Evolutionary conservation across 2,329 filamentous ascomycete genomes (phyloP).

Genomic region (Trichoderma guizhouense): DNA sequence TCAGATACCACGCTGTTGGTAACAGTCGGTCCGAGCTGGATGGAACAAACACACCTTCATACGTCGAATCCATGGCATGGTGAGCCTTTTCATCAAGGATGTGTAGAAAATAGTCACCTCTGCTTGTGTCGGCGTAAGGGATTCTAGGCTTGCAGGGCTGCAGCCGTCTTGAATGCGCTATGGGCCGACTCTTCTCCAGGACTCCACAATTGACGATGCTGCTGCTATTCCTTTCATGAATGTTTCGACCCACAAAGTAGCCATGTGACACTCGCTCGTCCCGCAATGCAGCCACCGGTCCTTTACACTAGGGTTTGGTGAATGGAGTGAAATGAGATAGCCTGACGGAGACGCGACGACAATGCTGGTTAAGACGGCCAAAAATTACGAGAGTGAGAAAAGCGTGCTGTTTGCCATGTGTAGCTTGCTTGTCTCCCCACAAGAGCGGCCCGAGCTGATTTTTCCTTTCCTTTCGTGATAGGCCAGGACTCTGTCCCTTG

Average conservation of each 20-base stretch:
- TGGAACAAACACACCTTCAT: background rate
- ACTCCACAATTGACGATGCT: background rate
- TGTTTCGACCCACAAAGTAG: background rate
- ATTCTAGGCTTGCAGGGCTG: background rate
- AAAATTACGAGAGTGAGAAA: background rate
- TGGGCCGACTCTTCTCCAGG: background rate
- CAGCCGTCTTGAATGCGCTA: background rate
- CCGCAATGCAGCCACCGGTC: background rate
- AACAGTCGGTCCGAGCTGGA: background rate
- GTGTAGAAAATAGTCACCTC: background rate
- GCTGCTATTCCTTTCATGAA: background rate
- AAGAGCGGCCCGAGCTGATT: background rate
- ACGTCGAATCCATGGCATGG: background rate
- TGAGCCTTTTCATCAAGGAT: background rate
- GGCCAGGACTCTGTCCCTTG: background rate
- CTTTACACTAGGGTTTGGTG: background rate
- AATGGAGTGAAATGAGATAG: background rate
- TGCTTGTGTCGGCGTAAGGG: background rate
- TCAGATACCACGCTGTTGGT: background rate
- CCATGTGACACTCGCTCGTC: background rate
- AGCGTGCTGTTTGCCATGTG: background rate
- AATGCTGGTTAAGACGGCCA: background rate
- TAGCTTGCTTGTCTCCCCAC: background rate
- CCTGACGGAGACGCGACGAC: background rate
- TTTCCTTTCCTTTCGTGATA: background rate